A percentile compares a stretch with the other conserved stretches of the same genome.
Evolutionary conservation across 2,329 filamentous ascomycete species (phyloP).

Genomic region (Dryadomyces sulphureus): DNA sequence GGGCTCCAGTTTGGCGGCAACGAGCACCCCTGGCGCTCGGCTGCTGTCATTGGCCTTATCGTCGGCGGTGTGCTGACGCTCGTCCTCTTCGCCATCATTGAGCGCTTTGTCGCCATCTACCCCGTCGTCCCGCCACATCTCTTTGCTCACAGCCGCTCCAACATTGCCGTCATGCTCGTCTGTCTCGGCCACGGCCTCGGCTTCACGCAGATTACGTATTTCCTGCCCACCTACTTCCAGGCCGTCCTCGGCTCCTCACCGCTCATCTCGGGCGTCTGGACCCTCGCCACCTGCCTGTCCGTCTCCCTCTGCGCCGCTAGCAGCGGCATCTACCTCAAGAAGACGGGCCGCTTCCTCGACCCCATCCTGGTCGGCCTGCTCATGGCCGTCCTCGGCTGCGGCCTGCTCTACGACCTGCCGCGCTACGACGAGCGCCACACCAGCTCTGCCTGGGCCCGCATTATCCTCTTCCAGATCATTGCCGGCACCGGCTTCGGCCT

Average conservation of each 20-base stretch:
- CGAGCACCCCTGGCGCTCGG: constrained; percentile 41
- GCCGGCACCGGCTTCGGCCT: constrained; percentile 40
- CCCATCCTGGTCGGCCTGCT: constrained; percentile 33
- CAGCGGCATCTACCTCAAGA: constrained; percentile 17
- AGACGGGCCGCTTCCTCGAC: constrained; percentile 29
- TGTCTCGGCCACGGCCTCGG: constrained; percentile 34
- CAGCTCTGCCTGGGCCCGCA: constrained; percentile 18
- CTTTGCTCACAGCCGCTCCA: constrained; percentile 36
- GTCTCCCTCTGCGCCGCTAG: constrained; percentile 23
- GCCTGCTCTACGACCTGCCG: constrained; percentile 36
- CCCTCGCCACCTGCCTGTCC: constrained; percentile 15
- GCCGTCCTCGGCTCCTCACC: constrained; percentile 46
- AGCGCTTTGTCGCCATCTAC: constrained; percentile 47
- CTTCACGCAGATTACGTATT: constrained; percentile 54
- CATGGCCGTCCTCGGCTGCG: constrained; percentile 40
- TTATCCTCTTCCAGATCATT: constrained; percentile 38
- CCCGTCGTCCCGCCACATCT: constrained; percentile 55
- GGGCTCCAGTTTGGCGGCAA: constrained; percentile 54
- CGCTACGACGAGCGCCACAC: constrained; percentile 21
- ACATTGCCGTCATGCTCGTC: constrained; percentile 37
- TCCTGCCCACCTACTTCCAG: constrained; percentile 61
- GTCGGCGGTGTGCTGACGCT: constrained; percentile 40
- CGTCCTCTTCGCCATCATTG: constrained; percentile 40
- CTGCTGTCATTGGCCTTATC: constrained; percentile 46
- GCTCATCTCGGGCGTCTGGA: constrained; percentile 38